phyloP scores from a whole-genome alignment of 2,329 filamentous ascomycete species.

The Canariomyces notabilis region DNA sequence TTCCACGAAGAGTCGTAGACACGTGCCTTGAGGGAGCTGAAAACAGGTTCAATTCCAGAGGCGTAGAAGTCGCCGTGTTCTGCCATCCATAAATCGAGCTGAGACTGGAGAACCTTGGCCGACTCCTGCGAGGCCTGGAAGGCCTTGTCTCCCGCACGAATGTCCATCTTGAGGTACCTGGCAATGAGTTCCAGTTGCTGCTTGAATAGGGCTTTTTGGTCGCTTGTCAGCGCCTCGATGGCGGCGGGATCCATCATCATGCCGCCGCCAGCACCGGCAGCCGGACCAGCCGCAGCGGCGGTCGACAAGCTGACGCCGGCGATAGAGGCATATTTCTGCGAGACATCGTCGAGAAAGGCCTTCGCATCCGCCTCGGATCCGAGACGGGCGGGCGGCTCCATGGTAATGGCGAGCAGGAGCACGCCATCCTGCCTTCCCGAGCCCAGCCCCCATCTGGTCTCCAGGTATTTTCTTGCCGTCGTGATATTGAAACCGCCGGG shows the following conservation, averaged over 20 bases:
- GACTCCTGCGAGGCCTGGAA: constrained; percentile 80
- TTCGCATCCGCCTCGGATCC: constrained; percentile 89
- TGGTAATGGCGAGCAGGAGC: constrained; percentile 81
- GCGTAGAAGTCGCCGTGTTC: constrained; percentile 98
- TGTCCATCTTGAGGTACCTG: constrained; percentile 93
- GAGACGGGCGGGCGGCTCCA: constrained; percentile 84
- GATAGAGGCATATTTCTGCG: constrained; percentile 82
- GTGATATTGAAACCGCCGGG: constrained; percentile 99
- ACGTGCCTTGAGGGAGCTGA: constrained; percentile 88
- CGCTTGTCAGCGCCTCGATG: constrained; percentile 93
- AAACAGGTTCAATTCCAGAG: constrained; percentile 86
- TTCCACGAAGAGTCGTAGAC: constrained; percentile 99
- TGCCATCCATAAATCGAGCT: constrained; percentile 88
- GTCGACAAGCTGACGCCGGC: constrained; percentile 80
- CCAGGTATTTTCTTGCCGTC: constrained; percentile 87
- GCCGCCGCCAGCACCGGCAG: constrained; percentile 64
- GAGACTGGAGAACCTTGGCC: constrained; percentile 80
- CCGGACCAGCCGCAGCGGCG: constrained; percentile 67
- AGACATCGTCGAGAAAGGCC: constrained; percentile 79
- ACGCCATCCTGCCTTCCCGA: constrained; percentile 86
- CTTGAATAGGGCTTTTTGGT: constrained; percentile 94
- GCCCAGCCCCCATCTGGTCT: constrained; percentile 86
- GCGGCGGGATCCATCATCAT: constrained; percentile 99
- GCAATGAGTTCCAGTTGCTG: constrained; percentile 95
- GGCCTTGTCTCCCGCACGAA: constrained; percentile 93